Conservation (phyloP, 169 alveolate species). For the Plasmodium gonderi region DNA sequence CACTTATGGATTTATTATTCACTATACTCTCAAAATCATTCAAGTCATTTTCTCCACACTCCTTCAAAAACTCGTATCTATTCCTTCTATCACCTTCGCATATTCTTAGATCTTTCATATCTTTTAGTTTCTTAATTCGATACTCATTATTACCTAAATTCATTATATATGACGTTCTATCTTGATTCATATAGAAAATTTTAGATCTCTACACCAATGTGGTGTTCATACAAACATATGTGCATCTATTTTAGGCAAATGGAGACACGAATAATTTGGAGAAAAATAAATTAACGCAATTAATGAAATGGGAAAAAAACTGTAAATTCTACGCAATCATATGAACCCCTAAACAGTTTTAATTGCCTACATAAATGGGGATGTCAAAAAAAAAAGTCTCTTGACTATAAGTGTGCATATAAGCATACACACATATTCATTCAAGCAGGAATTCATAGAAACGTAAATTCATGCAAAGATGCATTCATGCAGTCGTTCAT, state of each 20-base stretch:
- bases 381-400: too few relatives aligned
- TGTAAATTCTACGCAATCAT: neutral
- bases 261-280: neutral
- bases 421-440: neutral
- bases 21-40: conserved; percentile 37
- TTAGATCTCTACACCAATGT: neutral
- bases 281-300: neutral
- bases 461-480: neutral
- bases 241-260: neutral
- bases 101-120: conserved; percentile 14
- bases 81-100: conserved; percentile 35
- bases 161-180: conserved; percentile 7
- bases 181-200: neutral
- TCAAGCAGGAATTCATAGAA: neutral
- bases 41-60: conserved; percentile 35
- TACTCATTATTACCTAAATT: conserved; percentile 40
- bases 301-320: neutral
- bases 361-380: neutral
- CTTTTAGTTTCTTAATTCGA: conserved; percentile 5
- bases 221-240: neutral
- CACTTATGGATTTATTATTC: conserved; percentile 31
- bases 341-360: neutral
- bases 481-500: too few relatives aligned
- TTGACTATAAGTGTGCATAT: neutral
- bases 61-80: conserved; percentile 1